Conservation (phyloP, 352 stramenopile species). For the Globisporangium yorkense region DNA sequence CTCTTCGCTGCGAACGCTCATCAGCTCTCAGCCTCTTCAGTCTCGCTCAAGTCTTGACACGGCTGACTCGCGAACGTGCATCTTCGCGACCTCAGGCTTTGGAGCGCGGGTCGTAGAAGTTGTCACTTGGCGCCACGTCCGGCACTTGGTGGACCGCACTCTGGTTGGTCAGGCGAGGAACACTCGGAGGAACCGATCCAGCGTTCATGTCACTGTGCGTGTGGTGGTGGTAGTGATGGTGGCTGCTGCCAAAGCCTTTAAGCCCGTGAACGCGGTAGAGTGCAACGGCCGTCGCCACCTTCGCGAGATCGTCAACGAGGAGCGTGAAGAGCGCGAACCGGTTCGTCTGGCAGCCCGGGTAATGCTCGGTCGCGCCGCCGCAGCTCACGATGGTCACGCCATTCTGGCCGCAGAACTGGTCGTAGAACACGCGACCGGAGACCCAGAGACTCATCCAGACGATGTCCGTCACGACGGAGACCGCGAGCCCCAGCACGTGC, state of each 20-base stretch:
- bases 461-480: constrained; percentile 63
- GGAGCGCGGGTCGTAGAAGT: background rate
- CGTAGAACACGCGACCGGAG: constrained; percentile 65
- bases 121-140: too few relatives aligned
- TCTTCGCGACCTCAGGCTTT: background rate
- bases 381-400: constrained; percentile 64
- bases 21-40: background rate
- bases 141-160: constrained; percentile 2
- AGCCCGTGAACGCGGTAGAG: constrained; percentile 47
- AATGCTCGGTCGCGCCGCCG: constrained; percentile 50
- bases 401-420: constrained; percentile 57
- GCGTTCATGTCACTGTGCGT: background rate
- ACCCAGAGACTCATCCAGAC: constrained; percentile 79
- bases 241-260: background rate
- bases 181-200: background rate
- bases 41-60: too few relatives aligned
- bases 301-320: constrained; percentile 50
- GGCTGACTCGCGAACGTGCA: too few relatives aligned
- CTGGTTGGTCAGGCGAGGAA: background rate
- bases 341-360: constrained; percentile 64
- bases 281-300: constrained; percentile 29
- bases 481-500: constrained; percentile 37
- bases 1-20: background rate
- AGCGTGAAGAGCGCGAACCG: constrained; percentile 63
- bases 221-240: constrained; percentile 1